Evolutionary conservation across 768 basidiomycete genomes (phyloP).

Genomic region (Chalciporus piperatus): DNA sequence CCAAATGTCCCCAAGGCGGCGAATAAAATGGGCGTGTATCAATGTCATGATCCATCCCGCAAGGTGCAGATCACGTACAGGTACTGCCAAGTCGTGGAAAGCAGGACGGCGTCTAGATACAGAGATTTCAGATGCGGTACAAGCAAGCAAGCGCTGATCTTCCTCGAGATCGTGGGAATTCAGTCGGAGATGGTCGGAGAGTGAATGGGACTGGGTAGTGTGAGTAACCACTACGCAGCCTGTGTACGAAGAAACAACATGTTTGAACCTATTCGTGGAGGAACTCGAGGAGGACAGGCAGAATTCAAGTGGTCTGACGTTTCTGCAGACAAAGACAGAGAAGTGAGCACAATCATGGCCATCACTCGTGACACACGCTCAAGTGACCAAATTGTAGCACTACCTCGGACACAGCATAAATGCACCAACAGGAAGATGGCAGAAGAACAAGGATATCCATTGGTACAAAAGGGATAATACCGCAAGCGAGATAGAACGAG

Average conservation of each 20-base stretch:
- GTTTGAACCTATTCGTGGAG: slow-evolving; percentile 85
- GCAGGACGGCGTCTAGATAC: background rate
- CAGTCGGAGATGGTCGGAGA: slow-evolving; percentile 22
- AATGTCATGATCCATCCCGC: background rate
- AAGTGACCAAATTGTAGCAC: slow-evolving; percentile 52
- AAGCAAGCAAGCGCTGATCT: background rate
- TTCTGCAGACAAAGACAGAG: slow-evolving; percentile 89
- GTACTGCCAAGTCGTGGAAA: background rate
- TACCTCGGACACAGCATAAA: slow-evolving; percentile 95
- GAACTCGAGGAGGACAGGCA: slow-evolving; percentile 88
- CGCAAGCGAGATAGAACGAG: slow-evolving; percentile 43
- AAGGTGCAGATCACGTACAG: background rate
- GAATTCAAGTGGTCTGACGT: slow-evolving; percentile 93
- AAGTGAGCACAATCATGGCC: slow-evolving; percentile 45
- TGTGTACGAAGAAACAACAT: slow-evolving; percentile 33
- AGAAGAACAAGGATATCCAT: slow-evolving; percentile 95
- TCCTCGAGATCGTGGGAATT: background rate
- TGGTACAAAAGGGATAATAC: slow-evolving; percentile 81
- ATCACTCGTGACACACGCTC: background rate
- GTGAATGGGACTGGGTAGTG: slow-evolving; percentile 4
- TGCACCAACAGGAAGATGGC: slow-evolving; percentile 94
- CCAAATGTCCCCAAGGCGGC: background rate
- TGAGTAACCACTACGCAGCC: background rate
- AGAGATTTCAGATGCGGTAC: background rate
- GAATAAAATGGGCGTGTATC: background rate